Conservation (phyloP, 495 filamentous ascomycete species). For the Penicillium angulare region DNA sequence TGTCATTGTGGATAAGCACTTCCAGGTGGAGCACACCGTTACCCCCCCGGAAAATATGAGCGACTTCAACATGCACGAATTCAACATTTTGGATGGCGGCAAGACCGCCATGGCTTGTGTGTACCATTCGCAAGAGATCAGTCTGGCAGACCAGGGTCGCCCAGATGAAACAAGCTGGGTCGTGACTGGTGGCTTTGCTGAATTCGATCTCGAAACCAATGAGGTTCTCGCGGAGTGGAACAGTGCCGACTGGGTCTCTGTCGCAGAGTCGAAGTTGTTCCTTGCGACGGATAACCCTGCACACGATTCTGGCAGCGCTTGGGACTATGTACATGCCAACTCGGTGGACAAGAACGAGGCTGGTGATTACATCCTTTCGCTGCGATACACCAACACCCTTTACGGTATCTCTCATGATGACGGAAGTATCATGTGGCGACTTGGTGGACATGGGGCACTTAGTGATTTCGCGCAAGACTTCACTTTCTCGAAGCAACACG, state of each 20-base stretch:
- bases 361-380: slow-evolving; percentile 59
- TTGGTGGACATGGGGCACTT: slow-evolving; percentile 49
- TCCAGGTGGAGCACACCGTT: slow-evolving; percentile 37
- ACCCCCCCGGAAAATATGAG: slow-evolving; percentile 35
- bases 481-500: slow-evolving; percentile 60
- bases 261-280: slow-evolving; percentile 46
- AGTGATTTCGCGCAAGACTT: slow-evolving; percentile 46
- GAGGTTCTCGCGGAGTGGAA: slow-evolving; percentile 49
- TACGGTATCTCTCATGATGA: slow-evolving; percentile 57
- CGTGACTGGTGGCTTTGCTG: slow-evolving; percentile 39
- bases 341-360: slow-evolving; percentile 41
- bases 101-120: slow-evolving; percentile 45
- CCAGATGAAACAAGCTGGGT: slow-evolving; percentile 39
- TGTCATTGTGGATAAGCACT: slow-evolving; percentile 34
- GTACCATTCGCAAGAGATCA: slow-evolving; percentile 42
- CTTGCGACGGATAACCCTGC: slow-evolving; percentile 32
- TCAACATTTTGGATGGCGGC: slow-evolving; percentile 42
- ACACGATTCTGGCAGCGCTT: slow-evolving; percentile 18
- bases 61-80: slow-evolving; percentile 52
- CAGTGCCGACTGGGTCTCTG: slow-evolving; percentile 38
- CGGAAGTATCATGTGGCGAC: slow-evolving; percentile 57
- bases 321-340: slow-evolving; percentile 45
- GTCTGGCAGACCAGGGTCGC: slow-evolving; percentile 46
- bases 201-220: slow-evolving; percentile 47
- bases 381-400: slow-evolving; percentile 54